phyloP scores from a whole-genome alignment of 129 eudicot genomes.

The Helichrysum umbraculigerum region DNA sequence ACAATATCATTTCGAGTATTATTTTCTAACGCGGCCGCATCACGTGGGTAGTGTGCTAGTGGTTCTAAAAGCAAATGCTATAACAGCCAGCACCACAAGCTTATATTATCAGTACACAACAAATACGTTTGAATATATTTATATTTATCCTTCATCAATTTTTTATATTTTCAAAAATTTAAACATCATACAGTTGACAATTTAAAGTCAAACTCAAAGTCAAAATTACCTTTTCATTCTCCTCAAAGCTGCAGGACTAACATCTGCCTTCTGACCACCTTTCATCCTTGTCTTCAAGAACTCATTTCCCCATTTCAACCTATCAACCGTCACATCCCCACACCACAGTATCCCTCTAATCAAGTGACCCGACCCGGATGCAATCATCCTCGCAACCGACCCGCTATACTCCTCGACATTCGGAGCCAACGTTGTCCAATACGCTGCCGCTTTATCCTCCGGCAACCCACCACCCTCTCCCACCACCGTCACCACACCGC shows the following conservation, averaged over 20 bases:
- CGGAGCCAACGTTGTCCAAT: slow-evolving; percentile 91
- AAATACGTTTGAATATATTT: too few species aligned
- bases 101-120: too few species aligned
- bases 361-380: slow-evolving; percentile 79
- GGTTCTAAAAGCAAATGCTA: too few species aligned
- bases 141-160: too few species aligned
- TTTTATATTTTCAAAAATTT: too few species aligned
- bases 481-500: slow-evolving; percentile 29
- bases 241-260: slow-evolving; percentile 61
- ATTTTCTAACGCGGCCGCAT: too few species aligned
- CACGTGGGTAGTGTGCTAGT: too few species aligned
- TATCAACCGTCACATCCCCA: slow-evolving; percentile 89
- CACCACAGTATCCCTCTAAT: slow-evolving; percentile 98
- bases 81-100: too few species aligned
- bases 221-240: slow-evolving; percentile 68
- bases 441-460: slow-evolving; percentile 70
- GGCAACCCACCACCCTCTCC: slow-evolving; percentile 28
- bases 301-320: slow-evolving; percentile 86
- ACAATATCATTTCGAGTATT: too few species aligned
- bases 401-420: slow-evolving; percentile 91
- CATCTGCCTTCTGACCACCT: slow-evolving; percentile 34
- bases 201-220: slow-evolving; percentile 1
- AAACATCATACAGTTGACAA: background rate
- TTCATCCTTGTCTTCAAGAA: slow-evolving; percentile 56
- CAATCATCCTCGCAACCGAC: slow-evolving; percentile 69